Evolutionary conservation across 352 stramenopile genomes (phyloP), one percentile per base, ranked within the genome.

Genomic region (Blastocystis sp.): DNA sequence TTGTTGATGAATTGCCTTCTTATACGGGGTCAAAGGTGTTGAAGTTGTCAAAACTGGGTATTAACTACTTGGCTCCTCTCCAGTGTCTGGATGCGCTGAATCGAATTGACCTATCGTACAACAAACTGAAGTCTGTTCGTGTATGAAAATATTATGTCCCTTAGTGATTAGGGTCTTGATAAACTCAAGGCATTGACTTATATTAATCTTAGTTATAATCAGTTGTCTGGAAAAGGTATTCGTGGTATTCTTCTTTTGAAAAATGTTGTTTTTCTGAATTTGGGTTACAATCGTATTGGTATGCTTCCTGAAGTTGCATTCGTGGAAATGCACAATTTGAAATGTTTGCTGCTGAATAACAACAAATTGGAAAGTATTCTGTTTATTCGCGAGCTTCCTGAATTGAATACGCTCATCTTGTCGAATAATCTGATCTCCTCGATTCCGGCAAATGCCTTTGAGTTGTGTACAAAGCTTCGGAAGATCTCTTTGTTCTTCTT

Each of bases 221-320:
- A 52, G 32, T 42, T 83, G 12, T 83, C 71, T 16, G 71, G 71
- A 66, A 83, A 83, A 42, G 71, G 71, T 27, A 83, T 83, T 83
- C 71, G 71, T 66, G 71, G 71, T 21, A 63, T 83, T 66, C 51
- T 83, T 43, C 21, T 49, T 35, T 46, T 83, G n/a, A 54, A 83
- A n/a, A 27, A 66, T n/a, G n/a, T 83, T 19, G 49, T 83, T 4
- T 83, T 83, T n/a, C 29, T 83, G 27, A 83, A 83, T 51, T 49
- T 83, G 19, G 71, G 71, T 14, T 65, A 83, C 51, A 83, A 83
- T 42, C 71, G 71, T 39, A 83, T 83, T 83, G 71, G 21, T 29
- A 1, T 83, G 21, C 27, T 83, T 65, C 71, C 71, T 19, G 71
- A 83, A 42, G 56, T 83, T 67, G 71, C 71, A 46, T 83, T 83